Percentiles rank a stretch among this genome's conserved stretches.
These are phyloP conservation scores for Starmerella sp. DNA, from an alignment of 805 yeast genomes.

Conservation along the genomic window DNA sequence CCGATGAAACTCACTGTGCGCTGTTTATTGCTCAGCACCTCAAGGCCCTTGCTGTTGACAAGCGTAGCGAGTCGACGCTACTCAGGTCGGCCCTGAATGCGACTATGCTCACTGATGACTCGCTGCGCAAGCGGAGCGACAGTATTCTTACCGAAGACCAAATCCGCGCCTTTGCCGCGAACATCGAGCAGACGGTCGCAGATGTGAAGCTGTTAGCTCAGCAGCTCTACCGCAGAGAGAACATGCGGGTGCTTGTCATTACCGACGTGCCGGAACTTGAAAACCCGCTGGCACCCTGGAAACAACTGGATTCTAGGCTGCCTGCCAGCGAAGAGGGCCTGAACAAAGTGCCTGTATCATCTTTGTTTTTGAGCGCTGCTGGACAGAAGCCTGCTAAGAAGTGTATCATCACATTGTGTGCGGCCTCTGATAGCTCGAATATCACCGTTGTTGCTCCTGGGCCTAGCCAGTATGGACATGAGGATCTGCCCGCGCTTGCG, in stretches of 20 bases:
- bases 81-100: slow-evolving; percentile 51
- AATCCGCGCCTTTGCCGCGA: slow-evolving; percentile 40
- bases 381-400: slow-evolving; percentile 44
- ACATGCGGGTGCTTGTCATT: slow-evolving; percentile 54
- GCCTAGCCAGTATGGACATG: slow-evolving; percentile 43
- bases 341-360: slow-evolving; percentile 32
- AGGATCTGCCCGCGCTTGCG: slow-evolving; percentile 58
- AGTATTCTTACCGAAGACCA: slow-evolving; percentile 50
- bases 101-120: slow-evolving; percentile 43
- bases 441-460: slow-evolving; percentile 49
- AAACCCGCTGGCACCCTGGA: slow-evolving; percentile 37
- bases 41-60: slow-evolving; percentile 49
- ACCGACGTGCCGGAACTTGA: slow-evolving; percentile 52
- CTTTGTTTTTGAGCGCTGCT: slow-evolving; percentile 41
- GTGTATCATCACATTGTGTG: slow-evolving; percentile 58
- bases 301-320: slow-evolving; percentile 1
- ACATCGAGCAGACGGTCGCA: slow-evolving; percentile 36
- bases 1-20: slow-evolving; percentile 61
- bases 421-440: slow-evolving; percentile 76
- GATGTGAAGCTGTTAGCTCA: slow-evolving; percentile 44
- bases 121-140: slow-evolving; percentile 58
- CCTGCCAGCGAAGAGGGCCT: slow-evolving; percentile 15
- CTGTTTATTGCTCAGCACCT: slow-evolving; percentile 53
- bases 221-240: slow-evolving; percentile 44
- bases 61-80: slow-evolving; percentile 54